Base-by-base conservation (phyloP, 345 rosid genomes). In the Lepidium didymum region DNA sequence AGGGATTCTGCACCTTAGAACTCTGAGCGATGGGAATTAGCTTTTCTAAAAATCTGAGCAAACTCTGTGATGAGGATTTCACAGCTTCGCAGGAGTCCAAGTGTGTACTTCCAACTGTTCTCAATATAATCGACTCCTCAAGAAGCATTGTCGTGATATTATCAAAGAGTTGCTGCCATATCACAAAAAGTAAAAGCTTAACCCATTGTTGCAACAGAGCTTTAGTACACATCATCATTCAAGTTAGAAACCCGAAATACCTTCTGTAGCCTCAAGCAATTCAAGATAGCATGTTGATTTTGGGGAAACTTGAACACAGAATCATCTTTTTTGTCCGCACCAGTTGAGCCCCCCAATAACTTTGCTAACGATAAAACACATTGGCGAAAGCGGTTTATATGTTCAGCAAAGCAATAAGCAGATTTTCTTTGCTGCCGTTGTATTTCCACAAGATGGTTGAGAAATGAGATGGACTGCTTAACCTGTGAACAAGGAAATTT, bases 181-280 rank as follows among this genome's bases (percentile, higher is more conserved):
- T 37, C 49, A 74, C 67, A 18, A 72, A 49, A 47, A 37, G 51
- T 10, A 60, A 60, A 47, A 64, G 13, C 34, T 77, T 69, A 69
- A 50, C n/a, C 15, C 31, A 62, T 41, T 62, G 49, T 57, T 56
- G 65, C 49, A 69, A 68, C 23, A 63, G 37, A 34, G 27, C 37
- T 49, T 63, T 54, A 56, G 10, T 18, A 42, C 51, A 57, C 41
- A 75, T 16, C 41, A 75, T 16, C 61, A 56, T 62, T 53, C 38
- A 63, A 56, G 62, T 47, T 66, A 31, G 21, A 61, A 77, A 47
- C 62, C 49, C 25, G 52, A 45, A 66, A 59, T 73, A 87, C 99
- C 91, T 94, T 94, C 64, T 94, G 97, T 70, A 60, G 85, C 95
- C 96, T 87, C 82, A 91, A 43, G 75, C 89, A 83, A 51, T 77